Base-by-base conservation (phyloP, 2,329 filamentous ascomycete genomes). In the Ramichloridium luteum region DNA sequence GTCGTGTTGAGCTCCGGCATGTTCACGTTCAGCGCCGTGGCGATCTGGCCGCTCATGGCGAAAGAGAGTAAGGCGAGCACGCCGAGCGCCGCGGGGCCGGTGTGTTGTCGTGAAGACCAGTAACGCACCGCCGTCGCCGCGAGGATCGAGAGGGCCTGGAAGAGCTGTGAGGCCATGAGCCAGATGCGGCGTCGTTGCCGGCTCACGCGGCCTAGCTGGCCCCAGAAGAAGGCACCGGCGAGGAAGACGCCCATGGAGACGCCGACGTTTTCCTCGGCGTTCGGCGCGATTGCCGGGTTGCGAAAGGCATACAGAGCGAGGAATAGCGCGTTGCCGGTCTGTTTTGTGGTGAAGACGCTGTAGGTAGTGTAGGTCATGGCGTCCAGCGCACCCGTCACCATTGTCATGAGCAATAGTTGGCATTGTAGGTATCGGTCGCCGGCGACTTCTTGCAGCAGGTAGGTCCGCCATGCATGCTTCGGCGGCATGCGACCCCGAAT, bases 301-400 rank as follows among this genome's bases (percentile, higher is more conserved):
- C 36, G 30, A 16, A 44, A 32, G 20, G 38, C 43, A 27, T 44
- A 42, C 6, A 44, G 37, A 8, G 43, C 43, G 13, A 46, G 37
- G 30, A 46, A 46, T 10, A 46, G 30, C 1, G 43, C 68, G 2
- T 67, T 61, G 15, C 48, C 47, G 2, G 48, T 51, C 13, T 47
- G 45, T 31, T 51, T 51, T 4, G 45, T 48, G 8, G 45, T 42
- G 28, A 50, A 51, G 17, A 50, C 41, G 25, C 36, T 35, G 34
- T 49, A 50, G 23, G 39, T 44, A 11, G 40, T 43, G 40, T 41
- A 50, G n/a, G 48, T 51, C 37, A 47, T 46, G 13, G 44, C 42
- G 26, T 51, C 48, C 11, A 50, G 41, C 9, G 42, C 35, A 14
- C 47, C 48, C 5, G 48, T 50, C 2, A 40, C 40, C n/a, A 50